Base-by-base conservation (phyloP, 169 alveolate genomes). In the Plasmodium yoelii region DNA sequence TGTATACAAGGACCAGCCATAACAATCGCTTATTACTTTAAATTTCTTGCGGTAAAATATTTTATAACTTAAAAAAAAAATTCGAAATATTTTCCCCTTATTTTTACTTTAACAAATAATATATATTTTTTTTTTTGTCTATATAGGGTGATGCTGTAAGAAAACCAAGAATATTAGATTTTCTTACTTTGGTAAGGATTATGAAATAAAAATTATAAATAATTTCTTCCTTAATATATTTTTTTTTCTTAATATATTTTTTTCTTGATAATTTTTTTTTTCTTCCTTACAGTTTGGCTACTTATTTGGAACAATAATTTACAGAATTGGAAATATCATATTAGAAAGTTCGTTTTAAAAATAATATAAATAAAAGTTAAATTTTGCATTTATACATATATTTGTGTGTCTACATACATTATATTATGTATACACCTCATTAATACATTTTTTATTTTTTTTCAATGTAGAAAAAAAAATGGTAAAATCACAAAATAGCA, bases 1-100 rank as follows among this genome's bases (percentile, higher is more conserved):
- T 75, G 88, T 55, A 75, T 75, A 46, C 88, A 75, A 49, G 88
- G 88, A 63, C 88, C 88, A 63, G 88, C 88, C 47, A 75, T 75
- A 63, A 61, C 88, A 63, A 75, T 75, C 9, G 88, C 88, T 5
- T 75, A 75, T 55, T 75, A 75, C 53, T 75, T 75, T 75, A 75
- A 75, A 63, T 75, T 75, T 42, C 26, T 75, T 46, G 88, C 88
- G 67, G 88, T 75, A 75, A 47, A 53, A 26, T 24, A 53, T 28
- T 57, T 12, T 53, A 7, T 39, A 8, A 39, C 42, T 3, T 39
- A n/a, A 19, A 1, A 13, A 13, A 13, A n/a, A 15, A 9, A 13
- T 51, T 15, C 59, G n/a, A 13, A 13, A 51, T 15, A 51, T 1
- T 51, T 12, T 34, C 6, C 28, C 18, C n/a, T 9, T 51, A 5